These are phyloP conservation scores for Grifola frondosa DNA, from an alignment of 1,284 basidiomycete genomes.

Conservation along the genomic window DNA sequence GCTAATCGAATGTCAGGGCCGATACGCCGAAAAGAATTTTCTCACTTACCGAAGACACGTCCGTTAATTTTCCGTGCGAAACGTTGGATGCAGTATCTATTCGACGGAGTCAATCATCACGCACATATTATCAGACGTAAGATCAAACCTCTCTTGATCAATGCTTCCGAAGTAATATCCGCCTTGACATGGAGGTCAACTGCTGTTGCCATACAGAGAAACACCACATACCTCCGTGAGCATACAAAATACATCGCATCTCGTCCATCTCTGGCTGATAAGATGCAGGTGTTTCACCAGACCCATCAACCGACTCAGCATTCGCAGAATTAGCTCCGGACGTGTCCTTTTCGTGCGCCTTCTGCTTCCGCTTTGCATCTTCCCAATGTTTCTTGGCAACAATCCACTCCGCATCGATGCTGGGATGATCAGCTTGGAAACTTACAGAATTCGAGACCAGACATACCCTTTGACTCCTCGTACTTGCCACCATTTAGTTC, in stretches of 20 bases:
- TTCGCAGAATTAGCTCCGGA: slow-evolving; percentile 19
- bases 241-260: slow-evolving; percentile 83
- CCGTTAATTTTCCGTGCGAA: slow-evolving; percentile 90
- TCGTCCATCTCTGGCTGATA: slow-evolving; percentile 79
- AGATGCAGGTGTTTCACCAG: slow-evolving; percentile 28
- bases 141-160: slow-evolving; percentile 66
- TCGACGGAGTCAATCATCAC: slow-evolving; percentile 18
- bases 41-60: slow-evolving; percentile 71
- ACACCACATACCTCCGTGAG: slow-evolving; percentile 68
- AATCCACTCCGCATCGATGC: slow-evolving; percentile 91
- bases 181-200: slow-evolving; percentile 37
- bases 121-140: slow-evolving; percentile 14
- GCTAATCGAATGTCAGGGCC: slow-evolving; percentile 42
- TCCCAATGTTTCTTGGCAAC: slow-evolving; percentile 73
- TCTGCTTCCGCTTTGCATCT: slow-evolving; percentile 55
- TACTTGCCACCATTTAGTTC: slow-evolving; percentile 96
- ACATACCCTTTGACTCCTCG: slow-evolving; percentile 72
- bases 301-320: slow-evolving; percentile 11
- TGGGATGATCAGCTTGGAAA: slow-evolving; percentile 30
- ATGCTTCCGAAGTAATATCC: slow-evolving; percentile 83
- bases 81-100: slow-evolving; percentile 80
- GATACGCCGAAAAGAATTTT: not conserved
- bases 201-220: not conserved
- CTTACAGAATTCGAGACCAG: not conserved
- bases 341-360: slow-evolving; percentile 41